Conservation (phyloP, 2,329 filamentous ascomycete species). For the Coniochaeta sp. region DNA sequence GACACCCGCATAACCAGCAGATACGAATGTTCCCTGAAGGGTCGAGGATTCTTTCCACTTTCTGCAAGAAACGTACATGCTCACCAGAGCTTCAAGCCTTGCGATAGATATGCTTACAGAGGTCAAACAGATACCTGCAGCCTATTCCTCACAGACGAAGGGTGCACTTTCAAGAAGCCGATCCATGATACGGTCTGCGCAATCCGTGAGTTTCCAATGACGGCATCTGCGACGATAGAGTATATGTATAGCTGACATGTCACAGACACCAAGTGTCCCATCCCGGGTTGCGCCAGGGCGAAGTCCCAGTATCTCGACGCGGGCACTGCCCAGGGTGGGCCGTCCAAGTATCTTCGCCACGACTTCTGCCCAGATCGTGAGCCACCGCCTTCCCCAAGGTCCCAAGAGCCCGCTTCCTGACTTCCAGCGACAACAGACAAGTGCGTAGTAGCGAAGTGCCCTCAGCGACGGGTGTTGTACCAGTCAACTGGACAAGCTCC, state of each 20-base stretch:
- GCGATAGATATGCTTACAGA: not conserved
- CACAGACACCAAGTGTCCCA: constrained; percentile 12
- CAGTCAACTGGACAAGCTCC: not conserved
- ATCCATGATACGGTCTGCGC: constrained; percentile 13
- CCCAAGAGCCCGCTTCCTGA: not conserved
- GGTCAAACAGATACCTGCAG: constrained; percentile 11
- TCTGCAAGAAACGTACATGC: not conserved
- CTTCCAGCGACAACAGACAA: constrained; percentile 10
- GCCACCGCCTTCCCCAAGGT: not conserved
- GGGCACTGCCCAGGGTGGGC: constrained; percentile 8
- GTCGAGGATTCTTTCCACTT: not conserved
- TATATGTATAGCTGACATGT: not conserved
- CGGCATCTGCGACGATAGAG: not conserved
- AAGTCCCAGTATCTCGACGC: constrained; percentile 13
- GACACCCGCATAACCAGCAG: not conserved
- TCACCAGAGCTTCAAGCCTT: not conserved
- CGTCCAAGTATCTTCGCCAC: constrained; percentile 11
- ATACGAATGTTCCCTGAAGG: not conserved
- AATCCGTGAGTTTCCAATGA: constrained; percentile 8
- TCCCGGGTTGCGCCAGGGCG: constrained; percentile 12
- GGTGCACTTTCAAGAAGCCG: constrained; percentile 13
- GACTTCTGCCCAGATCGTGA: constrained; percentile 14
- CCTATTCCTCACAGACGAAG: constrained; percentile 11
- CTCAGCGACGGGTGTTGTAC: constrained; percentile 4
- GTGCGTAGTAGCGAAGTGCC: constrained; percentile 10